Evolutionary conservation across 108 stramenopile genomes (phyloP), one percentile per base, ranked within the genome.

Genomic region (Skeletonema menzelii): DNA sequence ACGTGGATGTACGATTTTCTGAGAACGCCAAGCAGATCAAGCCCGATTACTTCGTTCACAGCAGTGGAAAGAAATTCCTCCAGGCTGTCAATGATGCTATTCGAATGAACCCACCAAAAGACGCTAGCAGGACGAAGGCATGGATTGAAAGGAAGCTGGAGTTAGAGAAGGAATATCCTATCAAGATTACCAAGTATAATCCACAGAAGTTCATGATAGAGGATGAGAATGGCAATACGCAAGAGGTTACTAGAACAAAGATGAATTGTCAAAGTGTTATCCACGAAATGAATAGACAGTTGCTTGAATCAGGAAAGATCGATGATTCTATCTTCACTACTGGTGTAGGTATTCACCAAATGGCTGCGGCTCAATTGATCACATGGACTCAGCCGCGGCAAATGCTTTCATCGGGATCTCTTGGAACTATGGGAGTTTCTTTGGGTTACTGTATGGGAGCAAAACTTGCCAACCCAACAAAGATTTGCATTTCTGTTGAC

Each of bases 301-400:
- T 96, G 74, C 65, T 92, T 38, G 69, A 84, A 63, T 87, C 88
- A 30, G 91, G 82, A 20, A 79, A 83, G 56, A 91, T 93, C 65
- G 89, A 92, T 47, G 77, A 93, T 35, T 69, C 82, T 56, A 89
- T 96, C 31, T 96, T 92, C 67, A 76, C 93, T 5, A 95, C 96
- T 8, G 93, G 92, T 58, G 95, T 93, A 59, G 96, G 96, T 10
- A 92, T 92, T 70, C 96, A 96, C 66, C 96, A 96, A 81, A 96
- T 96, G 96, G 90, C 90, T 34, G 88, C 96, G 7, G 96, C 96
- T 5, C 96, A 96, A 88, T 85, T 93, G 40, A 90, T 96, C 68
- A 96, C 93, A 27, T 96, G 96, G 93, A 96, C 93, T 27, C 79
- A 96, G 70, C 96, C 96, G 46, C 76, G 92, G 53, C 93, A 96